These are phyloP conservation scores for Paramarasmius palmivorus DNA, from an alignment of 1,284 basidiomycete species.

Conservation along the genomic window DNA sequence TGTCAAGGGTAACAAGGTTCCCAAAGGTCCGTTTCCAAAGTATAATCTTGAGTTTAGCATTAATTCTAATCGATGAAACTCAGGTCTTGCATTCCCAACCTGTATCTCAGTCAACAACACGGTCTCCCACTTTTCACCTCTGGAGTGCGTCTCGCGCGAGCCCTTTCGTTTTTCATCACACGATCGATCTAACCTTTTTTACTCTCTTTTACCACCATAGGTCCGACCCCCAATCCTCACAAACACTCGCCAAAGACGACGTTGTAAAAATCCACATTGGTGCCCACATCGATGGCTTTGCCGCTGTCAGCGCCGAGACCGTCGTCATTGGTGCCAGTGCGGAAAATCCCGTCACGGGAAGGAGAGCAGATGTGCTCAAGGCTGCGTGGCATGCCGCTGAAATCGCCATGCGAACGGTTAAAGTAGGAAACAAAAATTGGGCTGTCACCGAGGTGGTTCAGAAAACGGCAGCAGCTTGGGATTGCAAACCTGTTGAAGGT, in stretches of 20 bases:
- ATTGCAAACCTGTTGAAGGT: constrained; percentile 91
- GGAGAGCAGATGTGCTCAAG: constrained; percentile 87
- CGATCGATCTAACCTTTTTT: constrained; percentile 17
- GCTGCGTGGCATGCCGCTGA: constrained; percentile 95
- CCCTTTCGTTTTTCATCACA: constrained; percentile 15
- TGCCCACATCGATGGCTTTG: constrained; percentile 95
- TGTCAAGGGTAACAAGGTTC: constrained; percentile 83
- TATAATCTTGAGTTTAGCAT: background rate
- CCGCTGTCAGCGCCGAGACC: constrained; percentile 89
- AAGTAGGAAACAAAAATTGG: constrained; percentile 94
- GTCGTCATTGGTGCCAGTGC: constrained; percentile 80
- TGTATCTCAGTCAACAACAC: constrained; percentile 91
- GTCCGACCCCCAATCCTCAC: constrained; percentile 68
- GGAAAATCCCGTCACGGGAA: constrained; percentile 77
- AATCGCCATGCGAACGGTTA: constrained; percentile 84
- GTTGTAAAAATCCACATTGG: constrained; percentile 96
- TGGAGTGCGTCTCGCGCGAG: constrained; percentile 52
- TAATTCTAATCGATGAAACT: constrained; percentile 6
- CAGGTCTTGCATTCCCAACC: constrained; percentile 94
- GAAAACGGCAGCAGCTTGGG: constrained; percentile 73
- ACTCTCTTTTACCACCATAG: constrained; percentile 33
- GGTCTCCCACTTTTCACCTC: constrained; percentile 81
- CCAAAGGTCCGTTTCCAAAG: constrained; percentile 66
- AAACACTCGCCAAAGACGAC: constrained; percentile 82
- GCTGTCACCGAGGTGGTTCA: constrained; percentile 87